Conservation (phyloP, 345 rosid species). For the Bruguiera gymnorhiza region DNA sequence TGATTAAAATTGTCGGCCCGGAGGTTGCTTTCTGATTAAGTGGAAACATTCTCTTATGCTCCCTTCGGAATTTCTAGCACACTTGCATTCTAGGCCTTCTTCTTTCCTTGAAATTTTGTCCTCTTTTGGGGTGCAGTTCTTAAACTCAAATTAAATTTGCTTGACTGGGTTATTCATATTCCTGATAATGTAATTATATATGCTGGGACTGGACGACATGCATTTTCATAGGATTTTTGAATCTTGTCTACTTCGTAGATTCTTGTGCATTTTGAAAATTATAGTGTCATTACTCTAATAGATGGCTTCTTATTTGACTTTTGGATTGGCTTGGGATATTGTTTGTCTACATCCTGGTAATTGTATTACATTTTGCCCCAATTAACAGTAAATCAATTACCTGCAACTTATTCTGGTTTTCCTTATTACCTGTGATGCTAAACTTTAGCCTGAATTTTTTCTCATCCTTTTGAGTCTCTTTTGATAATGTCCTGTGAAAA, state of each 20-base stretch:
- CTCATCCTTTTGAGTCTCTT: neutral
- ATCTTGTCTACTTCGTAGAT: neutral
- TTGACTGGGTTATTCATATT: no score
- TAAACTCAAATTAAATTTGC: neutral
- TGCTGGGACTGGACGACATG: no score
- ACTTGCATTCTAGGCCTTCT: neutral
- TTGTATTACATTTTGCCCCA: neutral
- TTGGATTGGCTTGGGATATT: slow-evolving; percentile 9
- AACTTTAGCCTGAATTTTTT: neutral
- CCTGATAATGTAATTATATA: no score
- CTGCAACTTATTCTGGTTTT: neutral
- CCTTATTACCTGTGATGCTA: neutral
- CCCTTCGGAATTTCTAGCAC: neutral
- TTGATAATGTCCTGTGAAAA: neutral
- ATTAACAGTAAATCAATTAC: neutral
- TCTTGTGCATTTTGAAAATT: neutral
- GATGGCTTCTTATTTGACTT: neutral
- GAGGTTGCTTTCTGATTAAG: neutral
- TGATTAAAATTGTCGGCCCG: neutral
- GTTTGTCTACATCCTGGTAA: neutral
- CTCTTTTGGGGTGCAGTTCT: neutral
- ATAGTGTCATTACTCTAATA: neutral
- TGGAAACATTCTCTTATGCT: neutral
- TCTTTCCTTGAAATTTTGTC: neutral
- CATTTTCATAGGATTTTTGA: neutral